These are phyloP conservation scores for Phytopythium sindhum DNA, from an alignment of 352 stramenopile genomes.

Conservation along the genomic window DNA sequence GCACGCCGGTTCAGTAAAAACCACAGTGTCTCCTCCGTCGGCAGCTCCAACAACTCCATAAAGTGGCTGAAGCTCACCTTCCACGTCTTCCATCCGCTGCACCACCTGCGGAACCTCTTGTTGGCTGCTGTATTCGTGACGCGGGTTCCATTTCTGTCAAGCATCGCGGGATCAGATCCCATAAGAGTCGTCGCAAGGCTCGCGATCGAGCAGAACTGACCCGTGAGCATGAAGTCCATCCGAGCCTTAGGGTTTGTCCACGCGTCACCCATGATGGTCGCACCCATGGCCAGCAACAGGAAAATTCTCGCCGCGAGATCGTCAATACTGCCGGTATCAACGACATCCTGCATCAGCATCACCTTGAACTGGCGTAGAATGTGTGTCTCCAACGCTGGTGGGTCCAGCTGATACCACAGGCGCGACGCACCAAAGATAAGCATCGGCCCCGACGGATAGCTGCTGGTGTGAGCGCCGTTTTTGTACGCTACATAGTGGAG, in stretches of 20 bases:
- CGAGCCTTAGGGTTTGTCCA: background rate
- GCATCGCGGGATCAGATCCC: background rate
- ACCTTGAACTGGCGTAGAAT: slow-evolving; percentile 9
- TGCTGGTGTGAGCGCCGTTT: slow-evolving; percentile 1
- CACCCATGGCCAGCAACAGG: slow-evolving; percentile 15
- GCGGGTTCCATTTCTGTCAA: too few relatives aligned
- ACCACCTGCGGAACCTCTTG: too few relatives aligned
- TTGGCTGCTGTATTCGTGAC: too few relatives aligned
- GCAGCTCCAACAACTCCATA: background rate
- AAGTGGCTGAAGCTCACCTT: background rate
- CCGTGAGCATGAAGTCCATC: background rate
- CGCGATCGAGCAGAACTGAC: background rate
- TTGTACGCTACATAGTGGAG: slow-evolving; percentile 8
- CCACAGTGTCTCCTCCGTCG: background rate
- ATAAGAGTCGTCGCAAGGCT: background rate
- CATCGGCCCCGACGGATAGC: slow-evolving; percentile 16
- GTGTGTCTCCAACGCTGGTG: background rate
- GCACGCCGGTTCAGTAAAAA: background rate
- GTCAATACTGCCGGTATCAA: slow-evolving; percentile 8
- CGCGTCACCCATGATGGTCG: background rate
- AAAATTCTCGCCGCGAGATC: slow-evolving; percentile 12
- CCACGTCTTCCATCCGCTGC: background rate
- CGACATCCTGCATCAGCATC: slow-evolving; percentile 8
- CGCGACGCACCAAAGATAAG: slow-evolving; percentile 9
- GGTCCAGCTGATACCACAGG: slow-evolving; percentile 7